A percentile compares a stretch with the other conserved stretches of the same genome.
Evolutionary conservation across 129 eudicot species (phyloP).

Genomic region (Flaveria bidentis): DNA sequence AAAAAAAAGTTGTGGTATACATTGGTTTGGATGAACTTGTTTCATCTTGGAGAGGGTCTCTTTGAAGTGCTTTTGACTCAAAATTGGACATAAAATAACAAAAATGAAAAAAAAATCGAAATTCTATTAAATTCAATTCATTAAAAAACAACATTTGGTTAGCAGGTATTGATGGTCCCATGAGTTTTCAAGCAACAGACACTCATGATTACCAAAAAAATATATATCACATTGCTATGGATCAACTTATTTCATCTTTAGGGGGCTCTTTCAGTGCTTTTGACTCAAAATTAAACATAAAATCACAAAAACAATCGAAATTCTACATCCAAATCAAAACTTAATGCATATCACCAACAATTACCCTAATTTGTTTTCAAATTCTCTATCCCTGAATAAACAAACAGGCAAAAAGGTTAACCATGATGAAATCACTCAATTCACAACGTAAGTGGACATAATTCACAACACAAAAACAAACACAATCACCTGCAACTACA

Average conservation of each 20-base stretch:
- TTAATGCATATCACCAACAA: no score
- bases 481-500: slow-evolving; percentile 71
- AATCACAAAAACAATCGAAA: slow-evolving; percentile 3
- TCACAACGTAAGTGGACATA: slow-evolving; percentile 3
- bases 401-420: slow-evolving; percentile 9
- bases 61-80: no score
- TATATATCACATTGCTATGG: neutral
- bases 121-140: no score
- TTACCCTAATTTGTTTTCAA: neutral
- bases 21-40: no score
- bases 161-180: no score
- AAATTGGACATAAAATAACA: no score
- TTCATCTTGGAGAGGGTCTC: no score
- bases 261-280: neutral
- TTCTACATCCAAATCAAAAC: neutral
- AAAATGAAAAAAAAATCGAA: no score
- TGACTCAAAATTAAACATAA: slow-evolving; percentile 3
- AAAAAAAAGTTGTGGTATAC: no score
- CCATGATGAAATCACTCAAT: slow-evolving; percentile 30
- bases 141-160: no score
- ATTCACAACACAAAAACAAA: neutral
- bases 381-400: neutral
- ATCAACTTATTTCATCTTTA: neutral
- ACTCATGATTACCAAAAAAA: no score
- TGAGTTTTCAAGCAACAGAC: no score